phyloP scores from a whole-genome alignment of 805 yeast species.

The Metschnikowia cubensis region DNA sequence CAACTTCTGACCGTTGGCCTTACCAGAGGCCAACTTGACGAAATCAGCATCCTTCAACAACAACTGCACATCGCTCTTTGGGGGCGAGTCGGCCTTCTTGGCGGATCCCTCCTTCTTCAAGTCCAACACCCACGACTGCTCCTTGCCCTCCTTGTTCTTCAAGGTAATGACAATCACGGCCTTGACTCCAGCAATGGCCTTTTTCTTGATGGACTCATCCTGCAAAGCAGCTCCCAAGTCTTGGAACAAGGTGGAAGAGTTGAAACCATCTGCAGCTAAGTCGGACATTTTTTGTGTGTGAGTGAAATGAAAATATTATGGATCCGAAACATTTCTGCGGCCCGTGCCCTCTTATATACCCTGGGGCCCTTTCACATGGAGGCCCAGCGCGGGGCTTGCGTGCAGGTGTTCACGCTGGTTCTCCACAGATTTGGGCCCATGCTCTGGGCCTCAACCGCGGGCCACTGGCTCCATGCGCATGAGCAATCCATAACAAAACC shows the following conservation, averaged over 20 bases:
- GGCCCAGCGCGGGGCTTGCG: background rate
- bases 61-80: conserved; percentile 61
- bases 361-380: conserved; percentile 5
- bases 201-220: conserved; percentile 32
- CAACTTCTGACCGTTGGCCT: conserved; percentile 79
- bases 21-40: conserved; percentile 67
- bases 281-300: conserved; percentile 20
- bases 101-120: conserved; percentile 18
- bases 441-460: background rate
- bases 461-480: background rate
- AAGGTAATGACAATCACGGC: conserved; percentile 59
- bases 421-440: background rate
- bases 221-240: conserved; percentile 37
- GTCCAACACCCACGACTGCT: conserved; percentile 22
- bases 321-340: background rate
- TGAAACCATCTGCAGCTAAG: conserved; percentile 36
- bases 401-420: conserved; percentile 1
- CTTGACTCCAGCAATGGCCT: conserved; percentile 48
- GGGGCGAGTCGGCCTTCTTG: conserved; percentile 14
- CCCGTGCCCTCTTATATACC: background rate
- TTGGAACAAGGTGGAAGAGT: conserved; percentile 40
- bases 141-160: conserved; percentile 22
- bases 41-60: conserved; percentile 65
- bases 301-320: background rate
- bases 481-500: too few relatives aligned